phyloP scores from a whole-genome alignment of 1,139 yeast species.

The Zygosaccharomyces sapae region DNA sequence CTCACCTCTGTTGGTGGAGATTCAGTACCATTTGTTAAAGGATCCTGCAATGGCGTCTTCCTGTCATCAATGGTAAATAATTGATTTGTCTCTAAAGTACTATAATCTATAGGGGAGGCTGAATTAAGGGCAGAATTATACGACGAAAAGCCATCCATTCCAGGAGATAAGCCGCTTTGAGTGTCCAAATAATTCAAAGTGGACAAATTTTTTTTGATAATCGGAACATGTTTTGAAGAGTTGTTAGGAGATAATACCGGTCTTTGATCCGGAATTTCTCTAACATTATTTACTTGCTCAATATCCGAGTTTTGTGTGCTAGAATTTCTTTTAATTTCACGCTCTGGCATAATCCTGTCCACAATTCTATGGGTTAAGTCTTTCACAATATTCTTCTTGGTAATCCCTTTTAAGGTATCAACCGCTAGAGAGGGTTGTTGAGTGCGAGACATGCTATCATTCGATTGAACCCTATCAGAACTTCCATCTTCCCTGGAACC shows the following conservation, averaged over 20 bases:
- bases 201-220: conserved; percentile 16
- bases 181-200: conserved; percentile 7
- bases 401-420: conserved; percentile 29
- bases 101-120: conserved; percentile 9
- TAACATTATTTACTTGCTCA: neutral
- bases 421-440: conserved; percentile 27
- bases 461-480: conserved; percentile 1
- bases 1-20: conserved; percentile 20
- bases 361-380: conserved; percentile 27
- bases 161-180: neutral
- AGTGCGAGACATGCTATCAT: conserved; percentile 3
- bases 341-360: conserved; percentile 22
- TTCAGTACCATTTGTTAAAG: conserved; percentile 2
- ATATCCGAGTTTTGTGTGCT: neutral
- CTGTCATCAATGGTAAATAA: conserved; percentile 10
- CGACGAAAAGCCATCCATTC: conserved; percentile 7
- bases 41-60: conserved; percentile 7
- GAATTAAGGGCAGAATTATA: conserved; percentile 10
- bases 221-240: conserved; percentile 12
- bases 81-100: conserved; percentile 7
- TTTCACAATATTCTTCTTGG: conserved; percentile 22
- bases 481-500: conserved; percentile 2
- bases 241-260: neutral
- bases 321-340: conserved; percentile 12
- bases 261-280: neutral